phyloP scores from a whole-genome alignment of 345 rosid species.

The Eucalyptus dawsonii region DNA sequence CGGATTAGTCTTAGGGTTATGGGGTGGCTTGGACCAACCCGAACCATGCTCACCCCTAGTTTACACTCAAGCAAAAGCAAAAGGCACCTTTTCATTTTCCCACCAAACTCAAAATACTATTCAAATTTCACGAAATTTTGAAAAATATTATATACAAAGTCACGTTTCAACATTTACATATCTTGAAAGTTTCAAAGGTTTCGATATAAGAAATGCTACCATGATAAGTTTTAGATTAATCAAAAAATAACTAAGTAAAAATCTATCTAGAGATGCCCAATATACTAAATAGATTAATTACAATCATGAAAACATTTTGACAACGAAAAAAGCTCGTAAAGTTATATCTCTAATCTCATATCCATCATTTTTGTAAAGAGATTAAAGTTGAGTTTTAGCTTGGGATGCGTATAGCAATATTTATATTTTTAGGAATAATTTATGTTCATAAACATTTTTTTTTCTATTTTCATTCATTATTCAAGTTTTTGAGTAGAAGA shows the following conservation, averaged over 20 bases:
- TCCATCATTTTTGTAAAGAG: background rate
- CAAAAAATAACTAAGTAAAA: background rate
- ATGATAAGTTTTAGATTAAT: background rate
- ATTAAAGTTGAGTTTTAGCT: background rate
- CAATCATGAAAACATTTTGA: background rate
- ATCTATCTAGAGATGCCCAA: background rate
- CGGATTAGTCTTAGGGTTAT: too few relatives aligned
- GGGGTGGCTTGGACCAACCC: too few relatives aligned
- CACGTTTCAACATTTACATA: background rate
- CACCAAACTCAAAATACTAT: background rate
- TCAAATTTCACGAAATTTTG: background rate
- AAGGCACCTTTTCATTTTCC: background rate
- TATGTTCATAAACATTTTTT: too few relatives aligned
- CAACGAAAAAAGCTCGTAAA: rapidly evolving
- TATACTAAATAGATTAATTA: background rate
- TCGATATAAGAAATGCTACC: rapidly evolving
- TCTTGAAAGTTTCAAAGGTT: background rate
- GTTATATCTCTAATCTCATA: background rate
- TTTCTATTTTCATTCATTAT: too few relatives aligned
- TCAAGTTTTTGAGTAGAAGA: rapidly evolving
- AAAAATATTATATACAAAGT: background rate
- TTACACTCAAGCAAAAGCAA: background rate
- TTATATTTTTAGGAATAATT: rapidly evolving
- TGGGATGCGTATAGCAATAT: too few relatives aligned
- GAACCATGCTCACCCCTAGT: background rate